A percentile compares a stretch with the other conserved stretches of the same genome.
These are phyloP conservation scores for Haplosporangium sp. DNA, from an alignment of 371 early-diverging fungal species.

Conservation along the genomic window DNA sequence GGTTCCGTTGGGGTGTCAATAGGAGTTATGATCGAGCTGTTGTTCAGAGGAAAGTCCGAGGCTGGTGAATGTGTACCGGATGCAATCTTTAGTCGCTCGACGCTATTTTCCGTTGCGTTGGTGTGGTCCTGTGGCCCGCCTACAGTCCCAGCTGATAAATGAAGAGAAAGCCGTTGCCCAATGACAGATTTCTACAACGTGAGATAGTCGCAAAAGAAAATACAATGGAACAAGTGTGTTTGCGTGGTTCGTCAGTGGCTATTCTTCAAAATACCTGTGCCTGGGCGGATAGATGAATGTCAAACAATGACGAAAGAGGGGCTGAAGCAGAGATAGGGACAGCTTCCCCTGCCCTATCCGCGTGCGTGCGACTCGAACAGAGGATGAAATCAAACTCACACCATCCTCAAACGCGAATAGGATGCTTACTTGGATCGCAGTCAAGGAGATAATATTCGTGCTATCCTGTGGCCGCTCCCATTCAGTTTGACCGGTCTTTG, in stretches of 20 bases:
- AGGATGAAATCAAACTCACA: conserved; percentile 1
- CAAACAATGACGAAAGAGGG: no score
- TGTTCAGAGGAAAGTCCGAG: not conserved
- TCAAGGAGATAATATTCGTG: conserved; percentile 77
- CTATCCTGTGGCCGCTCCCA: conserved; percentile 87
- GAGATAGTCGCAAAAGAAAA: no score
- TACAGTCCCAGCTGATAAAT: conserved; percentile 25
- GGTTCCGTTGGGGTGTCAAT: conserved; percentile 13
- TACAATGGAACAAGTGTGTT: not conserved
- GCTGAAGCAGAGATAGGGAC: not conserved
- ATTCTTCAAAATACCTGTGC: not conserved
- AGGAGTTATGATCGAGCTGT: conserved; percentile 3
- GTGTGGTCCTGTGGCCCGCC: conserved; percentile 16
- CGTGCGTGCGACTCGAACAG: no score
- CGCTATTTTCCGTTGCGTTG: not conserved
- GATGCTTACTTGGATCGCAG: conserved; percentile 68
- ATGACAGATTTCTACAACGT: conserved; percentile 48
- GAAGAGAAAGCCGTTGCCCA: conserved; percentile 49
- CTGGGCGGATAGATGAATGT: no score
- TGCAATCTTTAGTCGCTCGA: conserved; percentile 30
- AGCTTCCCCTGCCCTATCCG: no score
- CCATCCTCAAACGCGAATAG: conserved; percentile 5
- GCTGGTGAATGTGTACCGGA: conserved; percentile 9
- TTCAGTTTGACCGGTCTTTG: conserved; percentile 82
- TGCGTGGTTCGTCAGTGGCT: no score